Evolutionary conservation across 2,329 filamentous ascomycete species (phyloP).

Genomic region (Aspergillus amoenus): DNA sequence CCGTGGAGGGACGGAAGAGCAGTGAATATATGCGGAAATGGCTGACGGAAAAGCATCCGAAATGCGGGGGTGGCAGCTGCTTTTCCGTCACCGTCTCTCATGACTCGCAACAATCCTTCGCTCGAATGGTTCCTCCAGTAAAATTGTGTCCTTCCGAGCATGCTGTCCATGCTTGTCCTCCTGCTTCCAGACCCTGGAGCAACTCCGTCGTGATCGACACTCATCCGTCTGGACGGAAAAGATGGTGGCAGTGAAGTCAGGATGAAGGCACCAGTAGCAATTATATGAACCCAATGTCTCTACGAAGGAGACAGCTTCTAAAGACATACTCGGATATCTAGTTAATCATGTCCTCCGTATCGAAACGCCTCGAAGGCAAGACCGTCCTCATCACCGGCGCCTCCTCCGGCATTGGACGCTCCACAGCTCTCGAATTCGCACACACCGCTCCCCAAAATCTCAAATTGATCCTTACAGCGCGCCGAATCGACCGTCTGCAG

Average conservation of each 20-base stretch:
- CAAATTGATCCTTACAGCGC: constrained; percentile 1
- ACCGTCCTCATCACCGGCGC: constrained; percentile 4
- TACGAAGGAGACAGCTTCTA: neutral
- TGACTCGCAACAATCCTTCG: neutral
- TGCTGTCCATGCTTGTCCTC: too few relatives aligned
- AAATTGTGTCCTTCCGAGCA: too few relatives aligned
- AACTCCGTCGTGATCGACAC: too few relatives aligned
- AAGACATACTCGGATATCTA: neutral
- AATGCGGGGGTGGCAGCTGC: neutral
- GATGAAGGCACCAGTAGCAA: too few relatives aligned
- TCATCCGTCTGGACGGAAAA: too few relatives aligned
- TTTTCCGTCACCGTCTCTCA: neutral
- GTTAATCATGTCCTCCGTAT: neutral
- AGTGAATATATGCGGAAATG: neutral
- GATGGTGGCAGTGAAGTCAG: neutral
- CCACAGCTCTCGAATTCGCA: constrained; percentile 5
- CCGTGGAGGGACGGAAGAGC: neutral
- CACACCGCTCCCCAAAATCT: neutral
- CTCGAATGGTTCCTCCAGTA: too few relatives aligned
- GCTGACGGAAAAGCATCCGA: neutral
- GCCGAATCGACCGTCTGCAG: neutral
- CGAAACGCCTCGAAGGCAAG: constrained; percentile 1
- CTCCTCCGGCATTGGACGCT: constrained; percentile 1
- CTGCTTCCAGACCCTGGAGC: too few relatives aligned
- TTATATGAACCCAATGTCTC: too few relatives aligned